Base-by-base conservation (phyloP, 441 rosid genomes). In the Croton setiger region DNA sequence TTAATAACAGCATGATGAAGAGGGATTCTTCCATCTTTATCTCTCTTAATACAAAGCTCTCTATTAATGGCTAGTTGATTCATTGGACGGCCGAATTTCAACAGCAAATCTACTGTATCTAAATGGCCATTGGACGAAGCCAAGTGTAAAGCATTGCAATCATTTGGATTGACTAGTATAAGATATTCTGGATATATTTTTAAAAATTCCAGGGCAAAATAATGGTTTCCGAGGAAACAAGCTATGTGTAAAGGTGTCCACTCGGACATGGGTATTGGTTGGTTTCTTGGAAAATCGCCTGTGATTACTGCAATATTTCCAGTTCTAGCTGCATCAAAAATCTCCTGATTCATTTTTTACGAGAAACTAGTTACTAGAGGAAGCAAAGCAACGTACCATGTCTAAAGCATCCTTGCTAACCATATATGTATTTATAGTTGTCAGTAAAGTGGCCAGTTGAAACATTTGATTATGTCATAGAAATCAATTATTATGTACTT, bases 1-100 rank as follows among this genome's bases (percentile, higher is more conserved):
- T 18, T 66, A 7, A 66, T 51, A 1, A 56, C 75, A 8, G 71
- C 75, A 39, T 59, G 61, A 44, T 59, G 71, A 41, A 72, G 66
- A 49, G 66, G 53, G 21, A 8, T 64, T 41, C 64, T 72, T 8
- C 57, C 64, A 33, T 64, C 37, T 7, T 33, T 56, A 39, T 72
- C 75, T 35, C 65, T 52, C 33, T 15, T 36, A 20, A 58, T 18
- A 53, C 70, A 64, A 21, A 72, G 5, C 44, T 60, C 47, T 18
- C 11, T 59, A 5, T 31, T 39, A 15, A 18, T 20, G 23, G 20
- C 27, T 18, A 11, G 18, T 27, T 21, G 27, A 20, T 21, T 7
- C 13, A 7, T 14, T n/a, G n/a, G n/a, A n/a, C n/a, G n/a, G n/a
- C n/a, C n/a, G n/a, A 9, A 11, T 53, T 13, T 20, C 4, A 53